Percentiles rank a stretch among this genome's conserved stretches.
These are phyloP conservation scores for Aspergillus floridensis DNA, from an alignment of 2,329 filamentous ascomycete genomes.

Conservation along the genomic window DNA sequence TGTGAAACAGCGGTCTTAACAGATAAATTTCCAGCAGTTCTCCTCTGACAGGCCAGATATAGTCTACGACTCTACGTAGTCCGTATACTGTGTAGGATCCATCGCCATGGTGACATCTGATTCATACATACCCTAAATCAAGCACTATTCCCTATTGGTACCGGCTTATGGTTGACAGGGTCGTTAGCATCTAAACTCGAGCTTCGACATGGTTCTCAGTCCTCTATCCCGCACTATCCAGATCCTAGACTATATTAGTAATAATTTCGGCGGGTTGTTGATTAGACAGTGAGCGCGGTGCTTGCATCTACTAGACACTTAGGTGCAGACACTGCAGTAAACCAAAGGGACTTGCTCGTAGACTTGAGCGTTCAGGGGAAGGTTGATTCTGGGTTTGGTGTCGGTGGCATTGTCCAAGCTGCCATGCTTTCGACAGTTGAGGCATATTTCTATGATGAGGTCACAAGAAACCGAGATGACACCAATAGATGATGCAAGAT, in stretches of 20 bases:
- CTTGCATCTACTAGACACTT: neutral
- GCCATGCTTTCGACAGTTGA: too few species aligned
- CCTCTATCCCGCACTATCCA: neutral
- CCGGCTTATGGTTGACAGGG: neutral
- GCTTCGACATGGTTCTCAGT: neutral
- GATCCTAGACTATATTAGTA: neutral
- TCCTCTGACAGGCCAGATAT: too few species aligned
- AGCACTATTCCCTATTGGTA: neutral
- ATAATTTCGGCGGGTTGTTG: neutral
- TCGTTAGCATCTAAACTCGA: neutral
- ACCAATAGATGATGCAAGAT: too few species aligned
- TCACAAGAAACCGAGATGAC: too few species aligned
- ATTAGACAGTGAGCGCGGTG: neutral
- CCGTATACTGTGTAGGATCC: too few species aligned
- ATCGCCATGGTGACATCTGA: neutral
- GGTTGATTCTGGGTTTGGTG: neutral
- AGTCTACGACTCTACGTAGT: too few species aligned
- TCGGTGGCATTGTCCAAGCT: too few species aligned
- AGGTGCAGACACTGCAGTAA: neutral
- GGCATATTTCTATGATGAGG: too few species aligned
- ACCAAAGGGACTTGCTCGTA: neutral
- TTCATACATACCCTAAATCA: neutral
- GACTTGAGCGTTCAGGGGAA: neutral
- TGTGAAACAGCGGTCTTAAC: constrained; percentile 1
- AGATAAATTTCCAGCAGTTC: neutral